Base-by-base conservation (phyloP, 148 eudicot genomes). In the Pouteria glomerata region DNA sequence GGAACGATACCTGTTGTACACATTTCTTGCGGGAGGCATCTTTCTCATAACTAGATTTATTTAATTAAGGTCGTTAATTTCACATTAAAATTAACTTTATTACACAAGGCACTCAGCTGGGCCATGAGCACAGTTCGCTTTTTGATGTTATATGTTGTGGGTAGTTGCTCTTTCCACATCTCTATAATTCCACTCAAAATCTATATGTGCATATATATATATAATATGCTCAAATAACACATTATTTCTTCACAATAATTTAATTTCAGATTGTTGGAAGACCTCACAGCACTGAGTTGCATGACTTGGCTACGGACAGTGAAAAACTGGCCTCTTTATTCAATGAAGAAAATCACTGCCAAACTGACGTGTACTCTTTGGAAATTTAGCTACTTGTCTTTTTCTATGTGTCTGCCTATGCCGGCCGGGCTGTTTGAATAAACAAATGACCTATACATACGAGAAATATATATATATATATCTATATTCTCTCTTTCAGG, bases 351-450 rank as follows among this genome's bases (percentile, higher is more conserved):
- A 74, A 73, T 75, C 73, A 70, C 74, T 60, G 80, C 73, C 81
- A 74, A 55, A 48, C 48, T 41, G 70, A 76, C 77, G 76, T 77
- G 76, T 60, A 21, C 33, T 61, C 76, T 84, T n/a, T n/a, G n/a
- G 84, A 69, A 69, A 15, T 26, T 48, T 78, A 57, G 68, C 71
- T 50, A n/a, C 16, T 76, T n/a, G 59, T 58, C 78, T 37, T 57
- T 51, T 44, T 76, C 76, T 61, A 0, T 67, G 31, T 76, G 87
- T 78, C 59, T 42, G 16, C 75, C 81, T 81, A 84, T 80, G 87
- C 87, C 87, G 84, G 84, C 87, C 80, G 42, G 31, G 33, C 45
- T 16, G 18, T 30, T 35, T 42, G 24, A 30, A 26, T 14, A 37
- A 37, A 11, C 19, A 66, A 66, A 6, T 23, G 8, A 41, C n/a